Evolutionary conservation across 139 green algal species (phyloP).

Genomic region (Tetradesmus obliquus): DNA sequence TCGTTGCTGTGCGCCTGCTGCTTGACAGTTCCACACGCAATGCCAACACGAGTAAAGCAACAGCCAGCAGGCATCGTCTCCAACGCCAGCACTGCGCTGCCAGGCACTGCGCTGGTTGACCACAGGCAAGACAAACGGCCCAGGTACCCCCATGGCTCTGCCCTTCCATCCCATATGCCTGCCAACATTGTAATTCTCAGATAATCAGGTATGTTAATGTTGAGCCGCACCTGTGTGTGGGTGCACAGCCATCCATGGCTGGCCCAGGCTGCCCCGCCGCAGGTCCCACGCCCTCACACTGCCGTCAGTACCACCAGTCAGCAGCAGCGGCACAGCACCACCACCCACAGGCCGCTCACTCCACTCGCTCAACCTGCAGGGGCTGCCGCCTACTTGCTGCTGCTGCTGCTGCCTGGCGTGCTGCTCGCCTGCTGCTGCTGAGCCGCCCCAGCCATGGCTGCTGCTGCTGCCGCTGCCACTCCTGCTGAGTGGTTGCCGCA

Average conservation of each 20-base stretch:
- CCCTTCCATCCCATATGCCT: too few relatives aligned
- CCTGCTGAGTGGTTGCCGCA: not conserved
- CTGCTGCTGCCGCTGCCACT: conserved; percentile 7
- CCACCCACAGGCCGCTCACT: not conserved
- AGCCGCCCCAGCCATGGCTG: not conserved
- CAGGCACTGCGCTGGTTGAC: too few relatives aligned
- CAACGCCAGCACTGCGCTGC: too few relatives aligned
- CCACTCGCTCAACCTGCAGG: not conserved
- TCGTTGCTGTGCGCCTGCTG: too few relatives aligned
- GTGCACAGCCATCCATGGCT: conserved; percentile 24
- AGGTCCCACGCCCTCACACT: conserved; percentile 30
- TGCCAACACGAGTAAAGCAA: too few relatives aligned
- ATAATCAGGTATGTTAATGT: too few relatives aligned
- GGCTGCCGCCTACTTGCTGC: not conserved
- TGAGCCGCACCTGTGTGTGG: conserved; percentile 35
- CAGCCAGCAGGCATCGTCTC: too few relatives aligned
- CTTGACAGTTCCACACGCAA: too few relatives aligned
- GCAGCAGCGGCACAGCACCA: conserved; percentile 34
- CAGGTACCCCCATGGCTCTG: too few relatives aligned
- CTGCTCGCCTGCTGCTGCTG: not conserved
- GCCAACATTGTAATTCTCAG: too few relatives aligned
- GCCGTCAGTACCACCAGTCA: conserved; percentile 42
- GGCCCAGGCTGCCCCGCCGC: not conserved
- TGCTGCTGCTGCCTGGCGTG: not conserved
- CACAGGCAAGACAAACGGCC: too few relatives aligned